phyloP scores from a whole-genome alignment of 2,329 filamentous ascomycete genomes.

The Shiraia sp. region DNA sequence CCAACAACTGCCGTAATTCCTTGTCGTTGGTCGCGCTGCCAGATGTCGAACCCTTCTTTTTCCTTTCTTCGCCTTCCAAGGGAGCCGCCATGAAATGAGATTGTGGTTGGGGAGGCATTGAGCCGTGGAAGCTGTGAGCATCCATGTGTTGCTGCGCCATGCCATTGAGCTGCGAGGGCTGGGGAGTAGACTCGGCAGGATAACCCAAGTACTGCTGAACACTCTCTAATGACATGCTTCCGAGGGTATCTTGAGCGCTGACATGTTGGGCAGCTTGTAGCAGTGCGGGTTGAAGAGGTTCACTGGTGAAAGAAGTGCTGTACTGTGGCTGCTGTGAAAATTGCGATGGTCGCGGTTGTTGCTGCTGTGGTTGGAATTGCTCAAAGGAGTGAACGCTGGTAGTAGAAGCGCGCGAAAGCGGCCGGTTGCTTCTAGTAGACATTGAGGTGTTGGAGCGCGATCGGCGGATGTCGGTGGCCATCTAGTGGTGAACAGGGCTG shows the following conservation, averaged over 20 bases:
- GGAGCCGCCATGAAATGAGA: constrained; percentile 32
- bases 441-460: constrained; percentile 53
- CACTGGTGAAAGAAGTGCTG: constrained; percentile 30
- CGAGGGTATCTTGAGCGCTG: constrained; percentile 38
- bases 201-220: constrained; percentile 40
- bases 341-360: constrained; percentile 18
- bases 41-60: constrained; percentile 62
- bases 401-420: constrained; percentile 54
- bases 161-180: constrained; percentile 17
- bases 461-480: constrained; percentile 45
- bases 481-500: constrained; percentile 21
- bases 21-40: constrained; percentile 79
- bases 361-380: constrained; percentile 30
- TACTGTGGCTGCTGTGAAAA: constrained; percentile 31
- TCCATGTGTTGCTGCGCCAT: constrained; percentile 34
- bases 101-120: constrained; percentile 29
- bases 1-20: constrained; percentile 76
- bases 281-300: constrained; percentile 36
- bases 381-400: constrained; percentile 51
- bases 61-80: constrained; percentile 49
- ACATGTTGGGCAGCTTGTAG: constrained; percentile 43
- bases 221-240: constrained; percentile 36
- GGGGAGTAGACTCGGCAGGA: constrained; percentile 23
- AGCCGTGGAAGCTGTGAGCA: constrained; percentile 31
- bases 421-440: constrained; percentile 49